phyloP scores from a whole-genome alignment of 495 filamentous ascomycete species.

The Parachaetomium inaequale region DNA sequence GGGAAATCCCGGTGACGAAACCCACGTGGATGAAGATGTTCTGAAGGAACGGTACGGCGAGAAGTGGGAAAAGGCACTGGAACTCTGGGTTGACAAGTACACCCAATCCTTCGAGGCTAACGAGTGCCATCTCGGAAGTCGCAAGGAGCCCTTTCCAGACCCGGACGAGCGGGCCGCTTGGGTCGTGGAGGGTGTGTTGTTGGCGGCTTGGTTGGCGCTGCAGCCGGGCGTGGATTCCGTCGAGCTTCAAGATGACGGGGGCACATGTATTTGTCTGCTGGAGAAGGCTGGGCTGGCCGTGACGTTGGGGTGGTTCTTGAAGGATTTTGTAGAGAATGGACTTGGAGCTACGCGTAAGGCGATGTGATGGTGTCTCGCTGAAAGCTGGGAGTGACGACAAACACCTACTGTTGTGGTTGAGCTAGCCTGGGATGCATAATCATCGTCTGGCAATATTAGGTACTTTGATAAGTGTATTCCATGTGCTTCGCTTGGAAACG shows the following conservation, averaged over 20 bases:
- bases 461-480: too few species aligned
- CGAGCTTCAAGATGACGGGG: not conserved
- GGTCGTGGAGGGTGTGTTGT: not conserved
- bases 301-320: not conserved
- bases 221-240: not conserved
- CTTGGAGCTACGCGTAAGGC: too few species aligned
- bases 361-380: too few species aligned
- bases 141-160: not conserved
- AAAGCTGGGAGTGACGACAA: too few species aligned
- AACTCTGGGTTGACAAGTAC: not conserved
- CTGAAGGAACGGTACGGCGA: not conserved
- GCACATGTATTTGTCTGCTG: not conserved
- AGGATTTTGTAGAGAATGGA: not conserved
- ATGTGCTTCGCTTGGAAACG: too few species aligned
- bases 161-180: not conserved
- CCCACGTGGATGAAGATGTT: not conserved
- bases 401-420: too few species aligned
- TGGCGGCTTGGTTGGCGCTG: not conserved
- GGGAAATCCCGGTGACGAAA: not conserved
- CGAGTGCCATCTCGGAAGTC: not conserved
- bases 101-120: not conserved
- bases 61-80: not conserved
- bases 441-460: too few species aligned
- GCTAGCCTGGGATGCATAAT: too few species aligned
- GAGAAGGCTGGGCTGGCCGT: not conserved